Base-by-base conservation (phyloP, 305 asterid genomes). In the Rubia balearica region DNA sequence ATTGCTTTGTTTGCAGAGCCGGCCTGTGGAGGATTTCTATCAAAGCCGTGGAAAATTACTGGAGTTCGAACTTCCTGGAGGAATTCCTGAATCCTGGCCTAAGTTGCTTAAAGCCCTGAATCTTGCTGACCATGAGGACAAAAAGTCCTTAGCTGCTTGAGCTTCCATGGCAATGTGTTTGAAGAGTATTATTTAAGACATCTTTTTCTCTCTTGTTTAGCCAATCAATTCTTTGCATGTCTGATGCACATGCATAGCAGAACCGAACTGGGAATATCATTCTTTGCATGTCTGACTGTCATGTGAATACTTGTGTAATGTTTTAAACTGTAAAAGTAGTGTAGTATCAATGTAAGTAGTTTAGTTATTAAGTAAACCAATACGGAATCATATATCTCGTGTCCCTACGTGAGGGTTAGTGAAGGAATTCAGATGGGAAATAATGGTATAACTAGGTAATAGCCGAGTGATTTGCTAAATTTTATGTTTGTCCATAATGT, bases 11-110 rank as follows among this genome's bases (percentile, higher is more conserved):
- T 62, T 79, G 78, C 89, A 92, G 98, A 87, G 95, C 78, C 91
- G 36, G 19, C 96, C 96, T 0, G 91, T 90, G 30, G 96, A 92
- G 82, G 96, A 90, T 45, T 92, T 85, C 69, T 92, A 88, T 49
- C 94, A 92, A 17, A 73, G 61, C 27, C 90, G 91, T 61, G 96
- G 90, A 33, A 90, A 82, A 73, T 79, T 92, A 66, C 77, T 90
- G 86, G 96, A 90, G 76, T 92, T 92, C 60, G 92, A 90, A 77
- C 96, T 92, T 78, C 98, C 96, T 0, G 96, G 98, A 49, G 98
- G 98, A 74, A 90, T 92, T 57, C 96, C 96, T 7, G 92, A 90
- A 75, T 92, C 98, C 6, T 92, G 96, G 96, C 69, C 85, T 7
- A 92, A 90, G 89, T 76, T 92, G 80, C 96, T 92, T 57, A 90